These are phyloP conservation scores for Pythium plurisporium DNA, from an alignment of 352 stramenopile genomes.

Conservation along the genomic window DNA sequence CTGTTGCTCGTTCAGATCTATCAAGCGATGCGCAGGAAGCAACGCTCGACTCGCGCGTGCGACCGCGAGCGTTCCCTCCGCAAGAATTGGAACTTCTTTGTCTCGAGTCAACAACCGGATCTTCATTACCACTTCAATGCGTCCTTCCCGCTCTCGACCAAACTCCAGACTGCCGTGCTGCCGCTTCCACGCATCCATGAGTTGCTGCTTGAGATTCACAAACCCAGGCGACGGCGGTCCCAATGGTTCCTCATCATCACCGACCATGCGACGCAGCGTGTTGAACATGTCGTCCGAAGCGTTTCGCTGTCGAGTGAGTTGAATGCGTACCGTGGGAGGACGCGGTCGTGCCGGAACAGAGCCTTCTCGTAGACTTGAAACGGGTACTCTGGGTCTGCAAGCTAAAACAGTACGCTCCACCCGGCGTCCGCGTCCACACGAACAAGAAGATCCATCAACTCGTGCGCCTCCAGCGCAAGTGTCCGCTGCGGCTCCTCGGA, in stretches of 20 bases:
- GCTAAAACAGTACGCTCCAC: not conserved
- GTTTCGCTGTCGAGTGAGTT: not conserved
- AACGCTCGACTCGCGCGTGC: not conserved
- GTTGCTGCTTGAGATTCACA: not conserved
- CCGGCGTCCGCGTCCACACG: not conserved
- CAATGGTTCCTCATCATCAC: not conserved
- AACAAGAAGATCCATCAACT: slow-evolving; percentile 2
- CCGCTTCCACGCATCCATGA: not conserved
- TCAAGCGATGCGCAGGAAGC: not conserved
- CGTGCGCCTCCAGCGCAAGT: not conserved
- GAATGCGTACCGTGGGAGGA: not conserved
- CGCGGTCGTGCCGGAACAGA: not conserved
- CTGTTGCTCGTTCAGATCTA: not conserved
- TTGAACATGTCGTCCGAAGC: not conserved
- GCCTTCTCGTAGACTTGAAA: not conserved
- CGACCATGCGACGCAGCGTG: not conserved
- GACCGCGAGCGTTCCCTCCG: not conserved
- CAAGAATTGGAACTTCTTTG: not conserved
- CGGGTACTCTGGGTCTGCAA: not conserved
- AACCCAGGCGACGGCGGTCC: not conserved
- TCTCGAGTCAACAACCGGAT: not conserved
- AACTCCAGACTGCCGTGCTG: not conserved
- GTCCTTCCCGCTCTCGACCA: not conserved
- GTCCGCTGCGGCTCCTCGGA: not conserved
- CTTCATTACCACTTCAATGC: not conserved